Percentiles rank a stretch among this genome's conserved stretches.
phyloP scores from a whole-genome alignment of 257 asterid genomes.

The Coffea canephora region DNA sequence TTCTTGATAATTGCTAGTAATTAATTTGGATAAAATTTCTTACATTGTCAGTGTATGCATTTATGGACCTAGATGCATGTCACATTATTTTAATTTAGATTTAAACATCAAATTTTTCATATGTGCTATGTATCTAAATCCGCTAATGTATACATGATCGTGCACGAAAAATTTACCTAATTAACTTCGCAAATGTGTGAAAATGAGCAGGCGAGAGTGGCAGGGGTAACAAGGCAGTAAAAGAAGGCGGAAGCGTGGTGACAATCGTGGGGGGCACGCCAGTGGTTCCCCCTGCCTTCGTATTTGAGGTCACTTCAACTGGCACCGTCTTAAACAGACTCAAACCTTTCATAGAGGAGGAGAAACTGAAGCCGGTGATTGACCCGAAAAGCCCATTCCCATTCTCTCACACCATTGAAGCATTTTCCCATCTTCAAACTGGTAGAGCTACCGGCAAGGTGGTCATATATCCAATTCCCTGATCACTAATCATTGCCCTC shows the following conservation, averaged over 20 bases:
- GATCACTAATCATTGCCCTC: constrained; percentile 4
- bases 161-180: too few relatives aligned
- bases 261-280: constrained; percentile 41
- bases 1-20: too few relatives aligned
- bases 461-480: constrained; percentile 61
- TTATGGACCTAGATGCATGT: too few relatives aligned
- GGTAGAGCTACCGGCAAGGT: too few relatives aligned
- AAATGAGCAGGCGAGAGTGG: constrained; percentile 57
- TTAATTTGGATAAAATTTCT: too few relatives aligned
- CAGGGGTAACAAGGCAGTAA: constrained; percentile 64
- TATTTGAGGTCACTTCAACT: constrained; percentile 63
- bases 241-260: constrained; percentile 77
- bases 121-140: too few relatives aligned
- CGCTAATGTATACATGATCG: too few relatives aligned
- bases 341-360: constrained; percentile 65
- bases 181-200: not conserved
- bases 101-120: too few relatives aligned
- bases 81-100: too few relatives aligned
- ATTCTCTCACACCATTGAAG: constrained; percentile 66
- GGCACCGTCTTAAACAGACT: constrained; percentile 60
- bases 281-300: constrained; percentile 61
- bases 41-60: too few relatives aligned
- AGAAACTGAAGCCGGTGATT: constrained; percentile 58
- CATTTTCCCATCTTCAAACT: constrained; percentile 44
- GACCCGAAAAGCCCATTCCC: constrained; percentile 78